Evolutionary conservation across 257 asterid species (phyloP).

Genomic region (Fraxinus cuspidata): DNA sequence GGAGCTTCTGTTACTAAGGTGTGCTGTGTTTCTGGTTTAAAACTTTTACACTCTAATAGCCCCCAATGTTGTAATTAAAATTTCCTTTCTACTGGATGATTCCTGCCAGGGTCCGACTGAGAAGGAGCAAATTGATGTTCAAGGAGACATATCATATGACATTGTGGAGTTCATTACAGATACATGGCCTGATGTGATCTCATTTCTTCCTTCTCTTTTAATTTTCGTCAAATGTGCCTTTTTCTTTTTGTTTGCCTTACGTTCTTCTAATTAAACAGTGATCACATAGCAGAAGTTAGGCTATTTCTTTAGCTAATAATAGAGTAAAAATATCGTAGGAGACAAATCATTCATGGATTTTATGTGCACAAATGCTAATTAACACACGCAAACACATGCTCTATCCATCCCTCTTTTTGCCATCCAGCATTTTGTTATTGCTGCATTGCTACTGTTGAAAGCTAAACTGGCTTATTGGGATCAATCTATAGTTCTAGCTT

Average conservation of each 20-base stretch:
- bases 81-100: slow-evolving; percentile 14
- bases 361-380: not conserved
- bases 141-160: slow-evolving; percentile 95
- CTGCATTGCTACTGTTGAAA: not conserved
- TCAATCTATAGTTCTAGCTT: not conserved
- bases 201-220: slow-evolving; percentile 24
- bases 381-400: not conserved
- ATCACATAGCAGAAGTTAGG: not conserved
- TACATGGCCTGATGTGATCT: slow-evolving; percentile 88
- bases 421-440: not conserved
- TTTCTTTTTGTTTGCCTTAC: slow-evolving; percentile 1
- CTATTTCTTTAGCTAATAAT: not conserved
- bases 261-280: not conserved
- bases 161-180: slow-evolving; percentile 94
- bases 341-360: not conserved
- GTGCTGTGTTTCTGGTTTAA: slow-evolving; percentile 23
- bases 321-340: not conserved
- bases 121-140: slow-evolving; percentile 98
- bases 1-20: slow-evolving; percentile 99
- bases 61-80: slow-evolving; percentile 17
- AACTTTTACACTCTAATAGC: slow-evolving; percentile 16
- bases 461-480: not conserved
- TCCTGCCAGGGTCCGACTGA: slow-evolving; percentile 85
- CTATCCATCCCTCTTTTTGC: not conserved
- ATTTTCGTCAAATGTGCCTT: not conserved